These are phyloP conservation scores for Acmispon strigosus DNA, from an alignment of 306 rosid genomes.

Conservation along the genomic window DNA sequence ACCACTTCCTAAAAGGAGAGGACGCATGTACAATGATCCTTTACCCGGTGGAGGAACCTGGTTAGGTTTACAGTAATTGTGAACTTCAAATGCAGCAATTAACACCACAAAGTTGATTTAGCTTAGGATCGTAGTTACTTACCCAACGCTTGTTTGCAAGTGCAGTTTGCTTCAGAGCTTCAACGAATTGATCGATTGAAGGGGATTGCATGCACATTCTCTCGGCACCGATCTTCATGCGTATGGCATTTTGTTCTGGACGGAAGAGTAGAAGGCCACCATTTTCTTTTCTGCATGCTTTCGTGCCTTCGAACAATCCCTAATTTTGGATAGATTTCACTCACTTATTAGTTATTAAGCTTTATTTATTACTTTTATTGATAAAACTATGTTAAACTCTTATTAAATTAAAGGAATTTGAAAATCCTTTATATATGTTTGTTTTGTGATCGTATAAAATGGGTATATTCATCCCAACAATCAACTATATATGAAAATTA, in stretches of 20 bases:
- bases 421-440: no score
- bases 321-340: background rate
- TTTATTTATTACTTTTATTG: no score
- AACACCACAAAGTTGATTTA: background rate
- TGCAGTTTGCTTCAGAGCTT: constrained; percentile 67
- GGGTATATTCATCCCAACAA: no score
- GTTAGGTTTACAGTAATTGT: background rate
- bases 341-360: no score
- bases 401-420: no score
- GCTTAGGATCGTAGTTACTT: background rate
- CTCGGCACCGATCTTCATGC: constrained; percentile 68
- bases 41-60: constrained; percentile 85
- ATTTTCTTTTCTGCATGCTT: constrained; percentile 70
- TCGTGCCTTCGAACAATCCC: constrained; percentile 88
- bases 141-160: constrained; percentile 89
- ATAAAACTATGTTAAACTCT: no score
- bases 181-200: constrained; percentile 55
- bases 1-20: constrained; percentile 81
- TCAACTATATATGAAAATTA: no score
- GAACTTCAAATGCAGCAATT: background rate
- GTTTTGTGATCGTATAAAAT: no score
- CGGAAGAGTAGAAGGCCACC: constrained; percentile 74
- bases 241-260: constrained; percentile 65
- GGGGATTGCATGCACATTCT: constrained; percentile 92
- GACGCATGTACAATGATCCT: constrained; percentile 83